Conservation (phyloP, 345 rosid genomes). For the Eucalyptus guilfoylei region DNA sequence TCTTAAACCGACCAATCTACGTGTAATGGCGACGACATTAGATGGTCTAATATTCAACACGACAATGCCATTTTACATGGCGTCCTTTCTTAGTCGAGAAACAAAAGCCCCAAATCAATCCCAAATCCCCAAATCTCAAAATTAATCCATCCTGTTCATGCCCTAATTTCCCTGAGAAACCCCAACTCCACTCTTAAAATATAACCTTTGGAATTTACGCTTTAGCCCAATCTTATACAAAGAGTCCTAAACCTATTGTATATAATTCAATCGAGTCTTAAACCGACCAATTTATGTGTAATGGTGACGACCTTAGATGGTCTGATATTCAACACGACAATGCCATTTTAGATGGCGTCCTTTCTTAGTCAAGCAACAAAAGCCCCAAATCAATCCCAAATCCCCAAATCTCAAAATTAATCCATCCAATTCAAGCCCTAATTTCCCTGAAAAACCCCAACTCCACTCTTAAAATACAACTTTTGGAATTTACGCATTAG, state of each 20-base stretch:
- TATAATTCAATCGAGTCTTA: not conserved
- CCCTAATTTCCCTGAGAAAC: not conserved
- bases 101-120: not conserved
- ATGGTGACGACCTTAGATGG: not conserved
- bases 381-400: not conserved
- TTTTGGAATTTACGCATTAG: not conserved
- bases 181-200: not conserved
- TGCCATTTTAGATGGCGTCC: not conserved
- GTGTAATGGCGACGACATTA: not conserved
- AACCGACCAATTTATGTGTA: not conserved
- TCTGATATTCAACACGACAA: not conserved
- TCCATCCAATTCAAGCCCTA: not conserved
- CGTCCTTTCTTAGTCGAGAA: not conserved
- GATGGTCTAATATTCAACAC: not conserved
- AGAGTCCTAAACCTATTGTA: not conserved
- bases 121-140: not conserved
- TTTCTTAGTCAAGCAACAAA: not conserved
- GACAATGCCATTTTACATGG: not conserved
- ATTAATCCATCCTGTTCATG: not conserved
- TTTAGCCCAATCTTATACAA: not conserved
- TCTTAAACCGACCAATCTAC: not conserved
- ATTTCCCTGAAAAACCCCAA: not conserved
- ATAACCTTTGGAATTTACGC: not conserved
- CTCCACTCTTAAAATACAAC: not conserved
- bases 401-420: not conserved